Evolutionary conservation across 1,284 basidiomycete genomes (phyloP).

Genomic region (Inonotus obliquus): DNA sequence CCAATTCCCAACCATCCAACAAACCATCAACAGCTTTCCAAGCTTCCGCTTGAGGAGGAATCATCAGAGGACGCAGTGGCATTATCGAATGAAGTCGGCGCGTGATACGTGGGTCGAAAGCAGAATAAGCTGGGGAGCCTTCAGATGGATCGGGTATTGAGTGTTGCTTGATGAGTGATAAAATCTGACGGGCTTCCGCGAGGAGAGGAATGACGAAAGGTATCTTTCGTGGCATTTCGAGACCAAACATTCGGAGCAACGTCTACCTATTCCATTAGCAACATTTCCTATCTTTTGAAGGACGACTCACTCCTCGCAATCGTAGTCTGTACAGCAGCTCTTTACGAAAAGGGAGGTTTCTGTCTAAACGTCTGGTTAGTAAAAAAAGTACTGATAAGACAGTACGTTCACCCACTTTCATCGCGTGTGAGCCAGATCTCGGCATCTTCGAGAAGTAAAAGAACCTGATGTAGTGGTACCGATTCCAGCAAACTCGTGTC

Average conservation of each 20-base stretch:
- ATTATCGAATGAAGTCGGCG: conserved; percentile 69
- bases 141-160: conserved; percentile 35
- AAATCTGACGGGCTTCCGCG: conserved; percentile 35
- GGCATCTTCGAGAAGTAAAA: conserved; percentile 58
- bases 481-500: conserved; percentile 76
- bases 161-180: conserved; percentile 37
- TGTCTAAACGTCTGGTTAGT: conserved; percentile 4
- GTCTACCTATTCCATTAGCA: background rate
- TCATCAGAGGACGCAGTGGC: conserved; percentile 59
- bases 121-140: conserved; percentile 46
- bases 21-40: conserved; percentile 50
- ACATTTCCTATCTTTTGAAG: background rate
- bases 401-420: conserved; percentile 32
- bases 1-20: conserved; percentile 54
- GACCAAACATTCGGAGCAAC: conserved; percentile 11
- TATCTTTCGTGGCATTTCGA: conserved; percentile 11
- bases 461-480: conserved; percentile 53
- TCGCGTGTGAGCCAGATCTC: conserved; percentile 44
- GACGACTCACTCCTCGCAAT: conserved; percentile 9
- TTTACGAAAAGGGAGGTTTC: background rate
- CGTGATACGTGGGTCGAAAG: conserved; percentile 68
- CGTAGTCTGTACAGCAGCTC: conserved; percentile 8
- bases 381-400: background rate
- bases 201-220: conserved; percentile 28
- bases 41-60: conserved; percentile 45